phyloP scores from a whole-genome alignment of 2,329 filamentous ascomycete genomes.

The Ophiostoma sp. region DNA sequence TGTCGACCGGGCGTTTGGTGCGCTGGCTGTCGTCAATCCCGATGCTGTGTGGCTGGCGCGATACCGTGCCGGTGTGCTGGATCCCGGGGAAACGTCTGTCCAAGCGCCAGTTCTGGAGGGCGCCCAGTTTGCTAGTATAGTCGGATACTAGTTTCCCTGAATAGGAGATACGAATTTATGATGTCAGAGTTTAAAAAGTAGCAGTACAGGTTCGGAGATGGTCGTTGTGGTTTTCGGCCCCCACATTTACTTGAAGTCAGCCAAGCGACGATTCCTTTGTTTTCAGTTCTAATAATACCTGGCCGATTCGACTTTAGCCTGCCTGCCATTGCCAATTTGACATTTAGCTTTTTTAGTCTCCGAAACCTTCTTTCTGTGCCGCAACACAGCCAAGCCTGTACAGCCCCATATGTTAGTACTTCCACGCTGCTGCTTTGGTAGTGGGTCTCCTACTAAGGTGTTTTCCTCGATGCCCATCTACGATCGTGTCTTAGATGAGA shows the following conservation, averaged over 20 bases:
- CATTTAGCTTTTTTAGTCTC: neutral
- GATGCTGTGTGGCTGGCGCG: slow-evolving; percentile 72
- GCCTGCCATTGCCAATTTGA: neutral
- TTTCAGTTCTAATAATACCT: neutral
- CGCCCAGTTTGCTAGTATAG: slow-evolving; percentile 22
- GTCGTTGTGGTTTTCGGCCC: neutral
- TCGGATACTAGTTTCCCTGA: no score
- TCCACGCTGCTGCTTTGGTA: no score
- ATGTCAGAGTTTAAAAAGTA: neutral
- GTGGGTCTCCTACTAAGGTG: no score
- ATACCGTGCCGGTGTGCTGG: slow-evolving; percentile 35
- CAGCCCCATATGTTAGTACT: no score
- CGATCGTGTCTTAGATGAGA: no score
- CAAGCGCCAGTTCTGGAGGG: slow-evolving; percentile 26
- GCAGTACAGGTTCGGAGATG: neutral
- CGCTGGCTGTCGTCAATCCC: slow-evolving; percentile 59
- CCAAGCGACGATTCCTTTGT: neutral
- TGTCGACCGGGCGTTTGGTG: slow-evolving; percentile 46
- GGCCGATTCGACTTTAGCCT: neutral
- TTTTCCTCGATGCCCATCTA: no score
- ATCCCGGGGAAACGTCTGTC: slow-evolving; percentile 32
- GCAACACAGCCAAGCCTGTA: neutral
- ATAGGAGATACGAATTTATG: neutral
- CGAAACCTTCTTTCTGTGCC: neutral
- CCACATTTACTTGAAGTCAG: neutral